These are phyloP conservation scores for Kuraishia cidri DNA, from an alignment of 805 yeast genomes.

Conservation along the genomic window DNA sequence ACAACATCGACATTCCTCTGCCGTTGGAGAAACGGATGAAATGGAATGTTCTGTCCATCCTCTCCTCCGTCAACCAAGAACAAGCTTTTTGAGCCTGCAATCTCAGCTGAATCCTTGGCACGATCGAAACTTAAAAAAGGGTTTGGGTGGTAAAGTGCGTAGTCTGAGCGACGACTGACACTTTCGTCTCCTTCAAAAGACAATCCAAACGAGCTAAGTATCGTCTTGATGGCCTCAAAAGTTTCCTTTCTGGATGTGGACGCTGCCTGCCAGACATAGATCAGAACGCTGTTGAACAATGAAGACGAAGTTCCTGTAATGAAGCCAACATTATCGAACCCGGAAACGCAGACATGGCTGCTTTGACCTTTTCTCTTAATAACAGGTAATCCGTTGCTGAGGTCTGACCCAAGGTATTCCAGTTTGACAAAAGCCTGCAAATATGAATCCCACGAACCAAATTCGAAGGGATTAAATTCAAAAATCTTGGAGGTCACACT, in stretches of 20 bases:
- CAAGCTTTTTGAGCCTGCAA: conserved; percentile 12
- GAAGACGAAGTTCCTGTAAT: conserved; percentile 59
- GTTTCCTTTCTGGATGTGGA: conserved; percentile 21
- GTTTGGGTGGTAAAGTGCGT: conserved; percentile 52
- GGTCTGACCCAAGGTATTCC: conserved; percentile 41
- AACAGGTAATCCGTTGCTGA: conserved; percentile 28
- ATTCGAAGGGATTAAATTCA: conserved; percentile 58
- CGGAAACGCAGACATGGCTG: conserved; percentile 30
- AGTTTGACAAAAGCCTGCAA: conserved; percentile 38
- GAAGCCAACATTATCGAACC: conserved; percentile 52
- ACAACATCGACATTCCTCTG: conserved; percentile 27
- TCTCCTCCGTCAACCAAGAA: conserved; percentile 35
- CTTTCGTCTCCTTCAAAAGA: conserved; percentile 22
- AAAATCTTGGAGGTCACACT: conserved; percentile 29
- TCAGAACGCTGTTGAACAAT: conserved; percentile 44
- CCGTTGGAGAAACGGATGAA: conserved; percentile 30
- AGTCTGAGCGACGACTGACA: conserved; percentile 45
- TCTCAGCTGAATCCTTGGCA: conserved; percentile 5
- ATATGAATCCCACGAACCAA: conserved; percentile 56
- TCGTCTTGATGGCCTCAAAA: conserved; percentile 22
- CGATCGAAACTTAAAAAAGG: conserved; percentile 31
- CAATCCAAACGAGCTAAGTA: conserved; percentile 34
- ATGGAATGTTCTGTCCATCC: conserved; percentile 38
- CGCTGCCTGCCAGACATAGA: conserved; percentile 33
- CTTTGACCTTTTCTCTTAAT: conserved; percentile 13